A percentile compares a stretch with the other conserved stretches of the same genome.
Evolutionary conservation across 108 stramenopile genomes (phyloP).

Genomic region (Cyclotella kingstonii): DNA sequence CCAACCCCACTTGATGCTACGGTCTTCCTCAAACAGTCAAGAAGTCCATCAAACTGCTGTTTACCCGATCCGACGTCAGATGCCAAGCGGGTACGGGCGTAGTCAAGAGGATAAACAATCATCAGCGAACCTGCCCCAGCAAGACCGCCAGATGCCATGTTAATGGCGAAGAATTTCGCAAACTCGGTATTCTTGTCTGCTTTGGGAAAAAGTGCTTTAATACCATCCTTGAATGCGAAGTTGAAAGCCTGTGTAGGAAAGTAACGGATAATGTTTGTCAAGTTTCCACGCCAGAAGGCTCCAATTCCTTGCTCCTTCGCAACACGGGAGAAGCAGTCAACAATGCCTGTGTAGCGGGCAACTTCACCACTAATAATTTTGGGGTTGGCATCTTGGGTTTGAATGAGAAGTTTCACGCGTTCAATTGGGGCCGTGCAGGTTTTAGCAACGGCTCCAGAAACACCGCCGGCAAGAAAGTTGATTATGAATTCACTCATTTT

Average conservation of each 20-base stretch:
- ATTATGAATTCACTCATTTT: constrained; percentile 75
- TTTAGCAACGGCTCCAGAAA: constrained; percentile 95
- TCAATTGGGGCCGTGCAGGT: constrained; percentile 97
- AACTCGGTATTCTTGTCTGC: constrained; percentile 96
- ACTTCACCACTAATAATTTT: constrained; percentile 95
- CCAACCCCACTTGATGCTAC: constrained; percentile 78
- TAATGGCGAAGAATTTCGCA: constrained; percentile 93
- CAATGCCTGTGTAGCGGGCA: constrained; percentile 93
- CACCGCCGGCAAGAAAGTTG: constrained; percentile 91
- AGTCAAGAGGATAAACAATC: constrained; percentile 99
- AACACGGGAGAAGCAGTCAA: constrained; percentile 96
- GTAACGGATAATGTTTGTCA: constrained; percentile 98
- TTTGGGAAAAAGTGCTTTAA: constrained; percentile 97
- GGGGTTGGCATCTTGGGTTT: constrained; percentile 97
- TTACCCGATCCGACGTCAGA: constrained; percentile 95
- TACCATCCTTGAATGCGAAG: constrained; percentile 98
- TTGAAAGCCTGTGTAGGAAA: constrained; percentile 99
- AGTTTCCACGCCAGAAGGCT: constrained; percentile 98
- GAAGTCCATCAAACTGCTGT: constrained; percentile 95
- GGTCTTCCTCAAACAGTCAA: constrained; percentile 96
- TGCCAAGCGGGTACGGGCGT: constrained; percentile 98
- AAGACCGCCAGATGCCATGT: constrained; percentile 97
- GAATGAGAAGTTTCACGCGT: constrained; percentile 99
- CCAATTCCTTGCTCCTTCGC: constrained; percentile 88
- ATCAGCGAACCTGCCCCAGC: constrained; percentile 95